Evolutionary conservation across 257 asterid species (phyloP), one percentile per base, ranked within the genome.

Genomic region (Prunella vulgaris): DNA sequence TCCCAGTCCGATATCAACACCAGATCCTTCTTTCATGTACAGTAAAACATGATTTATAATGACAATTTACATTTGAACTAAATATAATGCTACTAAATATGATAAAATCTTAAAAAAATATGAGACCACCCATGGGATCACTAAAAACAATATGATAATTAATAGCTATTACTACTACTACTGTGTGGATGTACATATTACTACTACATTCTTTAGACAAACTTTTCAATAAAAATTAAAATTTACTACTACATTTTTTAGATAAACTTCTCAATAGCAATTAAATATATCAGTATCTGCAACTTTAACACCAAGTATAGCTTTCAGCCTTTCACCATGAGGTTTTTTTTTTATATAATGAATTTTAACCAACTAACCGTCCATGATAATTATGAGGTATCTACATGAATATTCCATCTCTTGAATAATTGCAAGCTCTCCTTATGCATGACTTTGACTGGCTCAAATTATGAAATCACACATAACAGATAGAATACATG

Each of bases 271-370:
- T 21, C 53, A 18, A 3, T 66, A 17, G 12, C 28, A 37, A 40
- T 59, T 13, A 60, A 10, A 18, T n/a, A 18, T 25, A 9, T 13
- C 60, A 25, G 28, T 25, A 54, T 28, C 5, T 5, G 18, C 28
- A 58, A 33, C 56, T 13, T 12, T 70, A 15, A 83, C 49, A 59
- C 42, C 20, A 42, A 15, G 8, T 38, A n/a, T n/a, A n/a, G n/a
- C n/a, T n/a, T n/a, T n/a, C n/a, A 60, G 30, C 56, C 65, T n/a
- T 66, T 71, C 69, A 74, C 78, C 87, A 64, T 38, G 59, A 40
- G 14, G 17, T 5, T 7, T 8, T 5, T 5, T 40, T 59, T 40
- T 59, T 13, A 38, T 17, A 56, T 49, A 49, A 49, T 30, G 51
- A 37, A 15, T 24, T 37, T 69, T 54, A 46, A 17, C 51, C 73